Evolutionary conservation across 1,284 basidiomycete species (phyloP), one percentile per base, ranked within the genome.

Genomic region (Termitomyces sp.): DNA sequence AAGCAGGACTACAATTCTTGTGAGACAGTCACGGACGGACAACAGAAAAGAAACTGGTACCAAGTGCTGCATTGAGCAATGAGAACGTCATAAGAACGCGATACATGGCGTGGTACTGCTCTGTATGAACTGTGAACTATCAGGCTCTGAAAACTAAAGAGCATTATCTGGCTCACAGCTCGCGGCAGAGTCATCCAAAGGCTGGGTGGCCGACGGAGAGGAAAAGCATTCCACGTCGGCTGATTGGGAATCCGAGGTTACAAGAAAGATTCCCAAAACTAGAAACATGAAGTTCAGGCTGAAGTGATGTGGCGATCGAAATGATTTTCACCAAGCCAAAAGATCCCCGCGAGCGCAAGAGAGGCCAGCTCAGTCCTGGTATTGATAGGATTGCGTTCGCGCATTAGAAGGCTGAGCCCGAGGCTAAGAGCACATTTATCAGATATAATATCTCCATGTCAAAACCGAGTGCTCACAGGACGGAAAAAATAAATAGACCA

Each of bases 201-300:
- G 74, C 54, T 75, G 72, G 37, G 71, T 70, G 33, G 69, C 66
- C 45, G 76, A 76, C 46, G 68, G 68, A 35, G 84, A 79, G 31
- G 83, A 74, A 66, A 81, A 91, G 64, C 88, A 91, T 66, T 91
- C 87, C 18, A 91, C 88, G 62, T 88, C 84, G 21, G 88, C 88
- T 59, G 78, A 75, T 64, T 87, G 82, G 19, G 86, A 81, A 59
- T 83, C 81, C 24, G 88, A 89, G 41, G 83, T 83, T 40, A 78
- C 78, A 48, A 89, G 70, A 64, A 83, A 88, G 19, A 80, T 76
- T 50, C 85, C 86, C 53, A 91, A 80, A 55, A 85, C 88, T 89
- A 33, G 60, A 34, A n/a, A 45, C 39, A 40, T 28, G 24, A 33
- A 45, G 42, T 35, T 53, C 46, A 59, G 62, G 40, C 47, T 57